phyloP scores from a whole-genome alignment of 1,284 basidiomycete genomes.

The Veloboletus limbatus region DNA sequence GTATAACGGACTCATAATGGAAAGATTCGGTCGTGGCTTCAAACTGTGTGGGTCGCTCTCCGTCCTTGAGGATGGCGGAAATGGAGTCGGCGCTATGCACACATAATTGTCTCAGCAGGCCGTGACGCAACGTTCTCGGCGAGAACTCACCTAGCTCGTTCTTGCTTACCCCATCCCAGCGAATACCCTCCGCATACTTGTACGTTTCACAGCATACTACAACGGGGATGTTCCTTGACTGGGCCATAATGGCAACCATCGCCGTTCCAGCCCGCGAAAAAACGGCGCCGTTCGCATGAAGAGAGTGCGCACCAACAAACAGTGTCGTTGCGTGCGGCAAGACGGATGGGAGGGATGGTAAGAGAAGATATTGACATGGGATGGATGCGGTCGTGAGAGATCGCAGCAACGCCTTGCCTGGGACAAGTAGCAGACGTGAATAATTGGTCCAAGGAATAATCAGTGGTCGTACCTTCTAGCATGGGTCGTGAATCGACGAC shows the following conservation, averaged over 20 bases:
- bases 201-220: constrained; percentile 98
- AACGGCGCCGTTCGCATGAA: constrained; percentile 93
- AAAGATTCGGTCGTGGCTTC: constrained; percentile 47
- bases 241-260: constrained; percentile 94
- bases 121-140: background rate
- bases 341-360: constrained; percentile 85
- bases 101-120: constrained; percentile 8
- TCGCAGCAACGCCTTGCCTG: constrained; percentile 79
- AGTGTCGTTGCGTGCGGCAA: constrained; percentile 81
- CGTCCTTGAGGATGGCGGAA: constrained; percentile 26
- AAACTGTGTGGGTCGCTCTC: constrained; percentile 3
- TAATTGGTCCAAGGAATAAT: constrained; percentile 1
- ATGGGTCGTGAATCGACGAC: constrained; percentile 95
- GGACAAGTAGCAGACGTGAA: constrained; percentile 6
- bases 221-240: constrained; percentile 86
- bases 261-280: constrained; percentile 95
- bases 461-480: constrained; percentile 67
- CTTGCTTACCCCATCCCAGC: constrained; percentile 92
- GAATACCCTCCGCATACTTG: constrained; percentile 94
- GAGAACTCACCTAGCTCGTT: constrained; percentile 81
- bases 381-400: constrained; percentile 74
- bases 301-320: constrained; percentile 89
- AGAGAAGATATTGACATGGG: constrained; percentile 87
- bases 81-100: constrained; percentile 25
- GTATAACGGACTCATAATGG: constrained; percentile 82